Conservation (phyloP, 208 protist species). For the Leishmania tarentolae region DNA sequence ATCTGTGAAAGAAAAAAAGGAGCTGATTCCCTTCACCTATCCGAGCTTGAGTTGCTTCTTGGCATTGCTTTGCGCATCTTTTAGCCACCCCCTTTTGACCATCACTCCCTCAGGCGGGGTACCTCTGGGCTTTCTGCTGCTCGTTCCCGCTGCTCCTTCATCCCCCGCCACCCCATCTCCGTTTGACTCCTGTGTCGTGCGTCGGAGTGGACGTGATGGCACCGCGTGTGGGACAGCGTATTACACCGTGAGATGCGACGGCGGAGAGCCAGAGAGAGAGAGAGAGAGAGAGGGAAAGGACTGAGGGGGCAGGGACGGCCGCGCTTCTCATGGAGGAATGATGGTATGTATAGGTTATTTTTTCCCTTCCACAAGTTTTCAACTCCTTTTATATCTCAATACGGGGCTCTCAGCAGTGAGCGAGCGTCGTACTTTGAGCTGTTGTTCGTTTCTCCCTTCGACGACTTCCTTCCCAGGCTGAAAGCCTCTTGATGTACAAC, state of each 20-base stretch:
- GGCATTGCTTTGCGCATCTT: neutral
- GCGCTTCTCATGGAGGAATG: neutral
- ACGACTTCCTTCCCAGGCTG: neutral
- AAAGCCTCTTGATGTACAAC: neutral
- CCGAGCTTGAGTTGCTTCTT: neutral
- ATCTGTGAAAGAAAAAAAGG: neutral
- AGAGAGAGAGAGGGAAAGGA: neutral
- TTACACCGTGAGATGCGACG: neutral
- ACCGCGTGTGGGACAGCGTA: neutral
- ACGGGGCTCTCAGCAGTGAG: neutral
- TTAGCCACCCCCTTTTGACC: neutral
- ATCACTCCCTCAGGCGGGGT: neutral
- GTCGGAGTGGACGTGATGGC: neutral
- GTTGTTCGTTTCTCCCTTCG: neutral
- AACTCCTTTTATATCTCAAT: neutral
- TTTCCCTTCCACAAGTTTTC: too few relatives aligned
- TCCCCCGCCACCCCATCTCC: neutral
- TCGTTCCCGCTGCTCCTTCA: neutral
- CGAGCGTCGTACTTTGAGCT: neutral
- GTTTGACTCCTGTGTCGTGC: neutral
- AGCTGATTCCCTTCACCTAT: neutral
- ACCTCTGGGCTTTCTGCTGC: neutral
- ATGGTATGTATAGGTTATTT: neutral
- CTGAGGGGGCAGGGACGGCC: neutral
- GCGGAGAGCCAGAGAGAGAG: too few relatives aligned